phyloP scores from a whole-genome alignment of 2,329 filamentous ascomycete species.

The Cercospora zeae-maydis region DNA sequence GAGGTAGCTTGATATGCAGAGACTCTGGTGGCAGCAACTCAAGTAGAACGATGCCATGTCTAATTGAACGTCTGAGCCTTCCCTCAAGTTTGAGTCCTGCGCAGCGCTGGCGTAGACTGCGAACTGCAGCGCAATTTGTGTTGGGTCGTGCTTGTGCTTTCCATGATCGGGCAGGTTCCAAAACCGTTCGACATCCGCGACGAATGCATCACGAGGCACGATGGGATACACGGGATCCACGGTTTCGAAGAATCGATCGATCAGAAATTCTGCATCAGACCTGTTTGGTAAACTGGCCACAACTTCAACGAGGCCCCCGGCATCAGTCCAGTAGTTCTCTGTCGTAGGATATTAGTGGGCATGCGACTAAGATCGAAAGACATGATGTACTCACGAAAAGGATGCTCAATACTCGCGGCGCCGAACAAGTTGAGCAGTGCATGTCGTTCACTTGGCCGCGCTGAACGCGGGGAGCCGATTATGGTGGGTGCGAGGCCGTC shows the following conservation, averaged over 20 bases:
- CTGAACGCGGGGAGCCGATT: background rate
- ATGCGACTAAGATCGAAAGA: background rate
- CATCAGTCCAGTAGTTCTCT: background rate
- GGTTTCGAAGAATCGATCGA: background rate
- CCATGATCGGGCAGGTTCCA: background rate
- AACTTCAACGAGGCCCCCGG: background rate
- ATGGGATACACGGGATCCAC: background rate
- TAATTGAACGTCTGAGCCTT: background rate
- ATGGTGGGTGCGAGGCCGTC: background rate
- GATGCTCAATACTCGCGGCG: background rate
- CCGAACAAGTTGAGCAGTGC: background rate
- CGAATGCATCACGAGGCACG: background rate
- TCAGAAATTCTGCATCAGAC: background rate
- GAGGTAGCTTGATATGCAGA: slow-evolving; percentile 7
- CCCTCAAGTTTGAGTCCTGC: background rate
- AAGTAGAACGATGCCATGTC: slow-evolving; percentile 5
- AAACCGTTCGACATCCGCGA: slow-evolving; percentile 2
- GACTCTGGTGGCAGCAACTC: slow-evolving; percentile 2
- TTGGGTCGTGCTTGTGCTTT: background rate
- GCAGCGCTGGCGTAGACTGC: background rate
- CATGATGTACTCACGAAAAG: background rate
- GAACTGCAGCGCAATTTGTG: slow-evolving; percentile 1
- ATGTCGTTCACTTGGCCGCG: background rate
- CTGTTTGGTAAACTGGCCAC: background rate
- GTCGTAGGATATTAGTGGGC: background rate